These are phyloP conservation scores for Dioscorea zingiberensis DNA, from an alignment of 106 monocot genomes.

Conservation along the genomic window DNA sequence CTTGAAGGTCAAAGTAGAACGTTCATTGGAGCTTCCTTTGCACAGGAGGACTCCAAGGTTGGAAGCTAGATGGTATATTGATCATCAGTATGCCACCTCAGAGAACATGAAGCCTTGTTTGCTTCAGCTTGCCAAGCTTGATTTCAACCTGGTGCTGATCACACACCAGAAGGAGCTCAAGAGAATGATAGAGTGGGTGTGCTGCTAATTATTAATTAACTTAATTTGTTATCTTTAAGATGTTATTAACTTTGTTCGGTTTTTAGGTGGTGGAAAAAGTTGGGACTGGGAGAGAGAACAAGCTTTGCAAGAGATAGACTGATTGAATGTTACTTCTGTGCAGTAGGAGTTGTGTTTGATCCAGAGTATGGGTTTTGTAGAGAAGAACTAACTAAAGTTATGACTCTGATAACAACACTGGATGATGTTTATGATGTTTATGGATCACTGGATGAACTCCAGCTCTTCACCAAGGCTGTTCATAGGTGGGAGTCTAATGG, in stretches of 20 bases:
- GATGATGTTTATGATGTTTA: constrained; percentile 50
- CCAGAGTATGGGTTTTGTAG: constrained; percentile 20
- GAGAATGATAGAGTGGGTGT: constrained; percentile 11
- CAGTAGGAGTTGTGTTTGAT: constrained; percentile 14
- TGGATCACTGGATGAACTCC: constrained; percentile 43
- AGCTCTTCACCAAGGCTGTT: constrained; percentile 31
- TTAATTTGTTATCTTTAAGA: too few species aligned
- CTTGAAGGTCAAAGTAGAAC: constrained; percentile 18
- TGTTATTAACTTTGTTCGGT: background rate
- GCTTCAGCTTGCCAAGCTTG: constrained; percentile 50
- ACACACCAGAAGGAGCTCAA: constrained; percentile 21
- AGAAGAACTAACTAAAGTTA: constrained; percentile 27
- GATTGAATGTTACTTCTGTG: constrained; percentile 29
- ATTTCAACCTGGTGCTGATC: constrained; percentile 36
- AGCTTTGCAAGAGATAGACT: constrained; percentile 42
- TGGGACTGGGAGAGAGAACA: constrained; percentile 20
- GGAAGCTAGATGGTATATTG: constrained; percentile 38
- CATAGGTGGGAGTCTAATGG: constrained; percentile 35
- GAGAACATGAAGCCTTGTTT: constrained; percentile 17
- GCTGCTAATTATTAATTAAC: background rate
- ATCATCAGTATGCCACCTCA: constrained; percentile 21
- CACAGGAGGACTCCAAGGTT: constrained; percentile 45
- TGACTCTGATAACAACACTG: constrained; percentile 11
- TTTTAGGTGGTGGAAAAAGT: constrained; percentile 31
- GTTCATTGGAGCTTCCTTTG: constrained; percentile 48